Evolutionary conservation across 1,284 basidiomycete genomes (phyloP).

Genomic region (Cutaneotrichosporon curvatum): DNA sequence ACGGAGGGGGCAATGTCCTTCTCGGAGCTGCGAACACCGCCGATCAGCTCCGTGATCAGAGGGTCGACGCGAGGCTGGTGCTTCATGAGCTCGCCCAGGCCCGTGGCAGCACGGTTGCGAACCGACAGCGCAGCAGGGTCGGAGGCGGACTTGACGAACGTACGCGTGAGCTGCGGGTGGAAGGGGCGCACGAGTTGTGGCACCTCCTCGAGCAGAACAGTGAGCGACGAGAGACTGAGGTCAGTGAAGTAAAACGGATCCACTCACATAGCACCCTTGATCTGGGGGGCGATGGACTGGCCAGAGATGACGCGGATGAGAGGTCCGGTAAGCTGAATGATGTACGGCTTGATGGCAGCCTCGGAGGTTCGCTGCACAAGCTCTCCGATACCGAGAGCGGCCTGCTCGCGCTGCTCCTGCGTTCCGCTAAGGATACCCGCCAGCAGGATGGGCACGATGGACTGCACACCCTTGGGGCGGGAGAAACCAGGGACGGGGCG

Average conservation of each 20-base stretch:
- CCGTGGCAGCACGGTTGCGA: constrained; percentile 71
- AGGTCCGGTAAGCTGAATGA: constrained; percentile 92
- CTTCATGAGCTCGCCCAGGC: constrained; percentile 86
- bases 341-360: constrained; percentile 86
- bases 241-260: constrained; percentile 5
- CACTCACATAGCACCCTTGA: constrained; percentile 71
- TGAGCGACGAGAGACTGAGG: constrained; percentile 60
- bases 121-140: constrained; percentile 75
- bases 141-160: constrained; percentile 87
- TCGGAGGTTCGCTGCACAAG: constrained; percentile 86
- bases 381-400: constrained; percentile 89
- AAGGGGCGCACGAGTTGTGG: constrained; percentile 91
- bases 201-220: constrained; percentile 72
- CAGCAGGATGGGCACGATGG: constrained; percentile 80
- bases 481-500: constrained; percentile 78
- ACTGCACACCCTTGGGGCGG: constrained; percentile 80
- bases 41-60: constrained; percentile 73
- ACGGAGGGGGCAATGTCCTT: constrained; percentile 69
- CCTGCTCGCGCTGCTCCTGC: constrained; percentile 66
- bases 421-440: constrained; percentile 58
- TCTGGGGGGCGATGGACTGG: constrained; percentile 77
- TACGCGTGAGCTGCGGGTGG: constrained; percentile 95
- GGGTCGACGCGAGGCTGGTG: constrained; percentile 61
- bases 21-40: constrained; percentile 54
- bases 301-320: constrained; percentile 88